Conservation (phyloP, 2,329 filamentous ascomycete species). For the Nothophoma quercina region DNA sequence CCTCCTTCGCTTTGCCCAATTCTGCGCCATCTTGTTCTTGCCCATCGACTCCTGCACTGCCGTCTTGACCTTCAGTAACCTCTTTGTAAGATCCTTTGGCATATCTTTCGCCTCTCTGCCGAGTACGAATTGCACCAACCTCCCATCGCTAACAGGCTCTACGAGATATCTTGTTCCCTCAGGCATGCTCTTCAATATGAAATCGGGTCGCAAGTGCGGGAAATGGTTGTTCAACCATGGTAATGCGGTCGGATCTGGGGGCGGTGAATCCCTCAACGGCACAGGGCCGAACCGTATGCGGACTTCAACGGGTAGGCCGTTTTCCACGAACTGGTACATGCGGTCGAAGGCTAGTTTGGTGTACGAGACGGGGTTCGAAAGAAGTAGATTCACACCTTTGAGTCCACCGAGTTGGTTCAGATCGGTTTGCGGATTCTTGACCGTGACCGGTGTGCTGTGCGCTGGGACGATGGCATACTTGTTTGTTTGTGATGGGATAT, state of each 20-base stretch:
- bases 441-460: background rate
- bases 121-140: constrained; percentile 36
- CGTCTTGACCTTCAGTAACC: constrained; percentile 25
- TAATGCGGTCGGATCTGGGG: constrained; percentile 12
- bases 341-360: constrained; percentile 25
- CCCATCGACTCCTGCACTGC: constrained; percentile 10
- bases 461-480: constrained; percentile 23
- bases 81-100: constrained; percentile 9
- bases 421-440: background rate
- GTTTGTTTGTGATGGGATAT: background rate
- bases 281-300: constrained; percentile 14
- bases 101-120: background rate
- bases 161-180: constrained; percentile 27
- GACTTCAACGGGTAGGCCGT: constrained; percentile 35
- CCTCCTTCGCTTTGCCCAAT: background rate
- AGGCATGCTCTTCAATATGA: constrained; percentile 42
- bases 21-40: background rate
- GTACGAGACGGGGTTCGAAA: constrained; percentile 21
- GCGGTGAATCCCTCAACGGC: constrained; percentile 11
- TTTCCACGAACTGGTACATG: constrained; percentile 34
- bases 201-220: constrained; percentile 42
- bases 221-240: constrained; percentile 36
- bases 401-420: constrained; percentile 22
- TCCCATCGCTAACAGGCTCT: constrained; percentile 33
- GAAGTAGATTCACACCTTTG: constrained; percentile 27